A percentile compares a stretch with the other conserved stretches of the same genome.
Conservation (phyloP, 1,284 basidiomycete genomes). For the Coniophora puteana region DNA sequence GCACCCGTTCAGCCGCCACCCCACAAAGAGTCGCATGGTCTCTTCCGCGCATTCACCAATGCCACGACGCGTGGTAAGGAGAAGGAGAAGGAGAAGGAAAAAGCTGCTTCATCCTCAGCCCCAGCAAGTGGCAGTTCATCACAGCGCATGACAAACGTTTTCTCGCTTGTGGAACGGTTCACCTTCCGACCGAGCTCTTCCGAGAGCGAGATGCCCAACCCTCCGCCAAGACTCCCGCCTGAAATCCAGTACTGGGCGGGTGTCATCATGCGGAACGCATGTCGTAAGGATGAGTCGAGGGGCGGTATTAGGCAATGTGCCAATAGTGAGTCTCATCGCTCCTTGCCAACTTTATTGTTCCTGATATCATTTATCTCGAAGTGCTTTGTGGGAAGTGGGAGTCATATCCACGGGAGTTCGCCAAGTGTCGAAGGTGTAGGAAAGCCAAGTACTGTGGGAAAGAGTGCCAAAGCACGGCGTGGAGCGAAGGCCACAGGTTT, state of each 20-base stretch:
- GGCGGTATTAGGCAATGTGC: constrained; percentile 98
- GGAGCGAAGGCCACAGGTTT: constrained; percentile 95
- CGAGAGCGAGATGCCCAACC: constrained; percentile 69
- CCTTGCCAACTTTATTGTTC: constrained; percentile 5
- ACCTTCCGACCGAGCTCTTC: constrained; percentile 88
- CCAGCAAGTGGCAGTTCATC: constrained; percentile 10
- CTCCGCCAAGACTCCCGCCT: constrained; percentile 70
- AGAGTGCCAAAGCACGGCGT: constrained; percentile 95
- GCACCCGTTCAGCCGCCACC: constrained; percentile 5
- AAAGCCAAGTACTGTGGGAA: constrained; percentile 99
- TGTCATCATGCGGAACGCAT: constrained; percentile 99
- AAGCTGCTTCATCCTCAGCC: constrained; percentile 17
- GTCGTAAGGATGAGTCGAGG: constrained; percentile 90
- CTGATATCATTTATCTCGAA: constrained; percentile 24
- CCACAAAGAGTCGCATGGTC: constrained; percentile 26
- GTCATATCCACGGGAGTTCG: constrained; percentile 90
- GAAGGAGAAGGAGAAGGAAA: constrained; percentile 45
- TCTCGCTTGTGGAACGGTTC: constrained; percentile 94
- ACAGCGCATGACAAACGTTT: constrained; percentile 77
- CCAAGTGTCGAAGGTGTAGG: constrained; percentile 92
- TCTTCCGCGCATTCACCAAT: constrained; percentile 37
- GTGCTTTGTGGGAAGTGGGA: constrained; percentile 98
- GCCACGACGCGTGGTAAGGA: constrained; percentile 37
- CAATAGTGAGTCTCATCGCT: constrained; percentile 61
- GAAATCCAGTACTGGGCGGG: constrained; percentile 99